Evolutionary conservation across 257 asterid species (phyloP).

Genomic region (Solanum acaule): DNA sequence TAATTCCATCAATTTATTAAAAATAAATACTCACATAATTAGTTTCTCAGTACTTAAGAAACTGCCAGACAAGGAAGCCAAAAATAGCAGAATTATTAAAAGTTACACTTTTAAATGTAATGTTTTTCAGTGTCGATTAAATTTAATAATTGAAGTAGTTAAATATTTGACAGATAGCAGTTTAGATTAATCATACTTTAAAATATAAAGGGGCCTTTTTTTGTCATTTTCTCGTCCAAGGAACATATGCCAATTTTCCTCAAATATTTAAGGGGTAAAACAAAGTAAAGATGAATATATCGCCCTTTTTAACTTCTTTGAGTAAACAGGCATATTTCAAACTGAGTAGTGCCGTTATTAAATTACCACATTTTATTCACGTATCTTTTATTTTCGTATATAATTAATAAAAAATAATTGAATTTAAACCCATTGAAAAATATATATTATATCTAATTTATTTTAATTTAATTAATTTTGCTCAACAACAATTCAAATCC

Average conservation of each 20-base stretch:
- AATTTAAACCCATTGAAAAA: too few relatives aligned
- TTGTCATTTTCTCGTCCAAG: neutral
- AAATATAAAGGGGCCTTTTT: neutral
- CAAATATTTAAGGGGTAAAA: neutral
- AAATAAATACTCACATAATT: neutral
- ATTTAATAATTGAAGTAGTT: neutral
- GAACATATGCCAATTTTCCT: neutral
- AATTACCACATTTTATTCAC: too few relatives aligned
- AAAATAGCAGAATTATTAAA: neutral
- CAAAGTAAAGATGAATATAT: neutral
- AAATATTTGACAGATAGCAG: neutral
- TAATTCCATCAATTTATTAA: neutral
- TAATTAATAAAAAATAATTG: too few relatives aligned
- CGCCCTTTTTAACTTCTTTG: neutral
- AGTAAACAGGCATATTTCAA: neutral
- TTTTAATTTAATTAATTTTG: too few relatives aligned
- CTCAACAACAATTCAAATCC: too few relatives aligned
- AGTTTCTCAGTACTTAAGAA: neutral
- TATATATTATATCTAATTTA: too few relatives aligned
- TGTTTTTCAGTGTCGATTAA: neutral
- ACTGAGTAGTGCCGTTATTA: neutral
- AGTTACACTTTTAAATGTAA: neutral
- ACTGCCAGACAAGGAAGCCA: neutral
- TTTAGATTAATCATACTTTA: neutral
- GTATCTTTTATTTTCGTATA: too few relatives aligned